Evolutionary conservation across 257 asterid genomes (phyloP), one percentile per base, ranked within the genome.

Genomic region (Fraxinus cuspidata): DNA sequence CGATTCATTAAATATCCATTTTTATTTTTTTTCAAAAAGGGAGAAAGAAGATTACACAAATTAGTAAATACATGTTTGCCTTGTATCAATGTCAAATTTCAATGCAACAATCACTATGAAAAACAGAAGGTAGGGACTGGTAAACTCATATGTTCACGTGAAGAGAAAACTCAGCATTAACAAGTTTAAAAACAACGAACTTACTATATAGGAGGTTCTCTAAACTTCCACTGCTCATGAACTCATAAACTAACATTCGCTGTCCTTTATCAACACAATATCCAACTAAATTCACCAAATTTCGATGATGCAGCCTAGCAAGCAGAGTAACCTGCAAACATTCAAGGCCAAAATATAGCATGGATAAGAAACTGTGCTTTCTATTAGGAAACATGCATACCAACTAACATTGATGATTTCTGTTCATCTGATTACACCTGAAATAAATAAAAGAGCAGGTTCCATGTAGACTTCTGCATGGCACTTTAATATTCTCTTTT

Each of bases 201-300:
- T 88, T 86, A 96, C 98, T 83, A 70, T 96, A 96, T 73, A 96
- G 76, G 79, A 86, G 93, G 82, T 92, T 92, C 25, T 87, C 98
- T 91, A 96, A 89, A 91, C 98, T 96, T 81, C 98, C 99, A 37
- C 93, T 89, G 86, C 97, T 90, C 99, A 96, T 93, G 86, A 85
- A 96, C 85, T 96, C 98, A 58, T 96, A 96, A 72, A 96, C 84
- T 78, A 96, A 86, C 91, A 96, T 93, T 35, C 77, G 92, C 70
- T 93, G 92, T 74, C 98, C 97, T 87, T 89, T 93, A 80, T 96
- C 99, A 66, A 96, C 94, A 77, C 99, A 93, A 78, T 93, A 93
- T 74, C 99, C 99, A 35, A 93, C 90, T 82, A 96, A 90, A 87
- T 95, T 95, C 78, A 95, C 99, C 92, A 95, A 87, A 87, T 91